Evolutionary conservation across 495 filamentous ascomycete genomes (phyloP).

Genomic region (Aspergillus biplanus): DNA sequence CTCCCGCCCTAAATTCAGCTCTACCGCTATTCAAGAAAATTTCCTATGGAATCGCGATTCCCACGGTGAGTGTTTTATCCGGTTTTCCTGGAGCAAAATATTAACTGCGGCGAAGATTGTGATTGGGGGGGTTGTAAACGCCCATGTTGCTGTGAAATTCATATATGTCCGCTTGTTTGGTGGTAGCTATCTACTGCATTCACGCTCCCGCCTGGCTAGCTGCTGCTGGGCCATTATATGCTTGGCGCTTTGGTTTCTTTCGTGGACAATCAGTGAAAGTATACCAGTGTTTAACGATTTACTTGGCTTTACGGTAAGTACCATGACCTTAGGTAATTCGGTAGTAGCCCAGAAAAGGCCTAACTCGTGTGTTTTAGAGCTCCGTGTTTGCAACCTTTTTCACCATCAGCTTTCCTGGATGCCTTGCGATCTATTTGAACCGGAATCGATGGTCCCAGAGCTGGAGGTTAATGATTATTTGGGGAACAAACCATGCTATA

Average conservation of each 20-base stretch:
- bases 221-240: slow-evolving; percentile 63
- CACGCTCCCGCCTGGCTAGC: slow-evolving; percentile 47
- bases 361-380: neutral
- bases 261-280: slow-evolving; percentile 72
- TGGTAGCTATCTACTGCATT: slow-evolving; percentile 60
- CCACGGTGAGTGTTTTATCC: slow-evolving; percentile 51
- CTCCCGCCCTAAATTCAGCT: slow-evolving; percentile 71
- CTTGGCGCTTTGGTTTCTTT: slow-evolving; percentile 58
- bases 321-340: neutral
- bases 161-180: slow-evolving; percentile 66
- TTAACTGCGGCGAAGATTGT: slow-evolving; percentile 31
- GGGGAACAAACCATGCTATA: slow-evolving; percentile 29
- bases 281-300: slow-evolving; percentile 75
- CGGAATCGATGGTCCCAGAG: neutral
- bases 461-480: slow-evolving; percentile 25
- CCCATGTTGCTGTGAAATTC: slow-evolving; percentile 62
- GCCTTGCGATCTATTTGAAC: neutral
- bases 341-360: neutral
- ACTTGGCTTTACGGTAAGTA: slow-evolving; percentile 53
- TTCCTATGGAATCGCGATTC: slow-evolving; percentile 76
- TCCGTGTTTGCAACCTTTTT: neutral
- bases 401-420: neutral
- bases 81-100: neutral
- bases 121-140: slow-evolving; percentile 59
- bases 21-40: slow-evolving; percentile 63